These are phyloP conservation scores for Globisporangium nodosum DNA, from an alignment of 352 stramenopile species.

Conservation along the genomic window DNA sequence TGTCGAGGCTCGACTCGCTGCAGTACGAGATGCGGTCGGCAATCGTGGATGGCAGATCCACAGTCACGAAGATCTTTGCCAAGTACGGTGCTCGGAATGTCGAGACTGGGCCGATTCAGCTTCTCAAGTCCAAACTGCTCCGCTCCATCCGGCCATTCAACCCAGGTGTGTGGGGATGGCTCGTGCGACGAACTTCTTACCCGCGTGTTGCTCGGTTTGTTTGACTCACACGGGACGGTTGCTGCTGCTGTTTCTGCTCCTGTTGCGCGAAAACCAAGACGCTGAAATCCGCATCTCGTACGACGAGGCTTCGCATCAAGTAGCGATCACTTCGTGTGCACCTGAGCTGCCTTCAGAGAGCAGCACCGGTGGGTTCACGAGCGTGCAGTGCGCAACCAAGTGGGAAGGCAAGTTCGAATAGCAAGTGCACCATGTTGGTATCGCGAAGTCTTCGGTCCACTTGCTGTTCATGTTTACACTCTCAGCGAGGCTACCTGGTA, in stretches of 20 bases:
- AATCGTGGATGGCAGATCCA: slow-evolving; percentile 38
- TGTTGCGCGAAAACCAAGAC: slow-evolving; percentile 14
- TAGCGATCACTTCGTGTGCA: slow-evolving; percentile 61
- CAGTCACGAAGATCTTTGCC: slow-evolving; percentile 66
- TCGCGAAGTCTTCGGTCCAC: background rate
- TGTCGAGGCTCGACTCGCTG: slow-evolving; percentile 70
- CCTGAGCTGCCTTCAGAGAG: slow-evolving; percentile 6
- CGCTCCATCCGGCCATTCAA: slow-evolving; percentile 76
- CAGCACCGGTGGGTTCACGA: slow-evolving; percentile 20
- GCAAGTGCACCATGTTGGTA: background rate
- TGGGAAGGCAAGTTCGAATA: slow-evolving; percentile 70
- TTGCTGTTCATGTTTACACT: too few relatives aligned
- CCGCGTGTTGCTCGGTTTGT: too few relatives aligned
- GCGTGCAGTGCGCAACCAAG: slow-evolving; percentile 50
- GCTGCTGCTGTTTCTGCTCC: background rate
- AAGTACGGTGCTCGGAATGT: slow-evolving; percentile 83
- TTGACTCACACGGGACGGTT: too few relatives aligned
- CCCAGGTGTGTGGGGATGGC: slow-evolving; percentile 23
- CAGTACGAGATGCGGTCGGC: slow-evolving; percentile 65
- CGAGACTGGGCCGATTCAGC: slow-evolving; percentile 68
- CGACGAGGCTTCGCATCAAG: slow-evolving; percentile 26
- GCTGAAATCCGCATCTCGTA: slow-evolving; percentile 62
- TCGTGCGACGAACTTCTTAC: background rate
- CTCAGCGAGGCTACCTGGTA: too few relatives aligned
- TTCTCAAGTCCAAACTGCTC: slow-evolving; percentile 77